phyloP scores from a whole-genome alignment of 202 grass and related monocot genomes.

The Dendrocalamus latiflorus region DNA sequence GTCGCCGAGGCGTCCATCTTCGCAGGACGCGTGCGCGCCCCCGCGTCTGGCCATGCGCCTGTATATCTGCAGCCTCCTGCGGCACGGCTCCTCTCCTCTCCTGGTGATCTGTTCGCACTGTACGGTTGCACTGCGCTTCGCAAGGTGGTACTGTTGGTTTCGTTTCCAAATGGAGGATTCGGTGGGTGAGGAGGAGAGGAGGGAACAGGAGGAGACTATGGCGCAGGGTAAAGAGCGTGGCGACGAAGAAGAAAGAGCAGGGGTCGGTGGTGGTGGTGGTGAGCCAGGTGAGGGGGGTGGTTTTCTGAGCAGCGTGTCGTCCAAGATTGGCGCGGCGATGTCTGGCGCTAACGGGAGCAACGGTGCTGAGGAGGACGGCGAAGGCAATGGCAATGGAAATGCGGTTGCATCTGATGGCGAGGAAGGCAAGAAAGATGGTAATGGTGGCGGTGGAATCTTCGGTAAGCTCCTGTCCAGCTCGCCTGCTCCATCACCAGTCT shows the following conservation, averaged over 20 bases:
- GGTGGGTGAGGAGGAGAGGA: constrained; percentile 51
- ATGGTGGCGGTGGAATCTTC: constrained; percentile 35
- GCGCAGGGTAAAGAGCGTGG: constrained; percentile 14
- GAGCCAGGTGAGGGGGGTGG: constrained; percentile 14
- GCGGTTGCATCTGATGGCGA: not conserved
- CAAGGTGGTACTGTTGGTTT: not conserved
- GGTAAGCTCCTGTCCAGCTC: constrained; percentile 40
- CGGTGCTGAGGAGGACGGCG: not conserved
- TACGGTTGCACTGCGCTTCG: not conserved
- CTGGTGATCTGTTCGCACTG: not conserved
- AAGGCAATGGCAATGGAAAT: constrained; percentile 2
- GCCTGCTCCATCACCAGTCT: not conserved
- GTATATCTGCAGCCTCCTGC: constrained; percentile 1
- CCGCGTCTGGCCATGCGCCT: not conserved
- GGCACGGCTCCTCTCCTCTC: constrained; percentile 12
- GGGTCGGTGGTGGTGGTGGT: not conserved
- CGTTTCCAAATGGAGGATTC: constrained; percentile 50
- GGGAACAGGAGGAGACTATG: constrained; percentile 32
- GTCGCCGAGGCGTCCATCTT: not conserved
- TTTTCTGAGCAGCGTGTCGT: constrained; percentile 40
- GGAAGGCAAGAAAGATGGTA: not conserved
- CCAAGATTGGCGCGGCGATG: constrained; percentile 41
- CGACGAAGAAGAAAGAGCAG: not conserved
- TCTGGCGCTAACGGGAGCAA: not conserved
- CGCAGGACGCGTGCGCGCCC: constrained; percentile 18